phyloP scores from a whole-genome alignment of 345 rosid genomes.

The Salix koriyanagi region DNA sequence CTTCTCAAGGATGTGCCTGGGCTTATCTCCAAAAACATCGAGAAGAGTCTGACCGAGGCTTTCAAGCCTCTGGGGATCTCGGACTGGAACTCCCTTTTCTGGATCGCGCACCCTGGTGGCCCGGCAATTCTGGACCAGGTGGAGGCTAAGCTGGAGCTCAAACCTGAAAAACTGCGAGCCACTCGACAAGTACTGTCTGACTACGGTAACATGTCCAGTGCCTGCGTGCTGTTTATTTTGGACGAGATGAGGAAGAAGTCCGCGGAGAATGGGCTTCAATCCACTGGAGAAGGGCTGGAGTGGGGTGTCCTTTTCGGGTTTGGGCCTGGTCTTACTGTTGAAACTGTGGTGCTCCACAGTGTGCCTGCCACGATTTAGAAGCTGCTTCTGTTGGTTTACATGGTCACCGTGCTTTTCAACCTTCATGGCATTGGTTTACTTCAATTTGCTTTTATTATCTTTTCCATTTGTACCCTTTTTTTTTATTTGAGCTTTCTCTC shows the following conservation, averaged over 20 bases:
- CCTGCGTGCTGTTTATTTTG: slow-evolving; percentile 65
- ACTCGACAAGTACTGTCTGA: slow-evolving; percentile 60
- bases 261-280: slow-evolving; percentile 41
- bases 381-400: not conserved
- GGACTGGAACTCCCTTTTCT: slow-evolving; percentile 79
- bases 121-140: slow-evolving; percentile 63
- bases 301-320: slow-evolving; percentile 86
- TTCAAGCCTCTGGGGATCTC: slow-evolving; percentile 62
- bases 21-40: slow-evolving; percentile 67
- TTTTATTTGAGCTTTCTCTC: not conserved
- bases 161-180: slow-evolving; percentile 50
- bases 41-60: slow-evolving; percentile 58
- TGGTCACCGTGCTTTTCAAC: not conserved
- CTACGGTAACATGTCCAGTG: slow-evolving; percentile 82
- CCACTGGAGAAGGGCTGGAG: slow-evolving; percentile 76
- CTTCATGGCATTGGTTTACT: not conserved
- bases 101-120: slow-evolving; percentile 83
- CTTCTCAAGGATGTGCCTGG: slow-evolving; percentile 61
- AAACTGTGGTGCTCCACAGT: slow-evolving; percentile 72
- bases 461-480: too few relatives aligned
- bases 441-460: too few relatives aligned
- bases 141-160: slow-evolving; percentile 48
- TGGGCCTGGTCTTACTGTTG: slow-evolving; percentile 84
- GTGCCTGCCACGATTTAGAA: not conserved
- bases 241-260: slow-evolving; percentile 79